A percentile compares a stretch with the other conserved stretches of the same genome.
Conservation (phyloP, 129 eudicot genomes). For the Pseudognaphalium luteoalbum region DNA sequence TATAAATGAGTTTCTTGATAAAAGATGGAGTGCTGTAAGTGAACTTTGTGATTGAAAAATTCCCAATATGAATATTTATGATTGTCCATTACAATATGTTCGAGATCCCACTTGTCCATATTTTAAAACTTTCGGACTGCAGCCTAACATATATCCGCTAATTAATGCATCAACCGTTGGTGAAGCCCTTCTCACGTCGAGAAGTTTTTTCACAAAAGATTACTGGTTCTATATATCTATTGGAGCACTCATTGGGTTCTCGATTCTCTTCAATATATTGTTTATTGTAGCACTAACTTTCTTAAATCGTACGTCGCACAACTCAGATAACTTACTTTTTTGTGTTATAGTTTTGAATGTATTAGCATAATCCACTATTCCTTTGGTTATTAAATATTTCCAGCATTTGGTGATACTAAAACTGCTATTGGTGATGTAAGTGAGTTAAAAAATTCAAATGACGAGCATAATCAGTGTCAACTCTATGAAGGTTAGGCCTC, state of each 20-base stretch:
- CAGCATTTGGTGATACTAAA: slow-evolving; percentile 63
- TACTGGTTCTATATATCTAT: slow-evolving; percentile 67
- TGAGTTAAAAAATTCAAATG: slow-evolving; percentile 27
- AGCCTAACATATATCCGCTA: slow-evolving; percentile 57
- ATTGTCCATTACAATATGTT: too few species aligned
- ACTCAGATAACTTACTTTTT: neutral
- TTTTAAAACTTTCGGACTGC: slow-evolving; percentile 1
- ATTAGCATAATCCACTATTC: slow-evolving; percentile 11
- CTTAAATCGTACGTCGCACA: slow-evolving; percentile 57
- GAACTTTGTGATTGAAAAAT: neutral
- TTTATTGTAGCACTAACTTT: slow-evolving; percentile 64
- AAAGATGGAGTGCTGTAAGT: slow-evolving; percentile 78
- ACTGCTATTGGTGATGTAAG: slow-evolving; percentile 41
- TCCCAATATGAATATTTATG: too few species aligned
- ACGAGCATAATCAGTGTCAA: slow-evolving; percentile 9
- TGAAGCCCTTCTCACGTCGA: slow-evolving; percentile 65
- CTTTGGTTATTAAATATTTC: slow-evolving; percentile 13
- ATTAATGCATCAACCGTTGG: slow-evolving; percentile 60
- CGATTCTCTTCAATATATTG: slow-evolving; percentile 71
- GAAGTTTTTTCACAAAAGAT: slow-evolving; percentile 61
- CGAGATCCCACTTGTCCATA: too few species aligned
- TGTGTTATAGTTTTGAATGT: neutral
- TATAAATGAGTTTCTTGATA: slow-evolving; percentile 68
- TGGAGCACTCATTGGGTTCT: slow-evolving; percentile 68
- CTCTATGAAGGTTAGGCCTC: slow-evolving; percentile 28